Percentiles rank a stretch among this genome's conserved stretches.
Evolutionary conservation across 192 early-diverging fungal species (phyloP).

Genomic region (Umbelopsis vinacea): DNA sequence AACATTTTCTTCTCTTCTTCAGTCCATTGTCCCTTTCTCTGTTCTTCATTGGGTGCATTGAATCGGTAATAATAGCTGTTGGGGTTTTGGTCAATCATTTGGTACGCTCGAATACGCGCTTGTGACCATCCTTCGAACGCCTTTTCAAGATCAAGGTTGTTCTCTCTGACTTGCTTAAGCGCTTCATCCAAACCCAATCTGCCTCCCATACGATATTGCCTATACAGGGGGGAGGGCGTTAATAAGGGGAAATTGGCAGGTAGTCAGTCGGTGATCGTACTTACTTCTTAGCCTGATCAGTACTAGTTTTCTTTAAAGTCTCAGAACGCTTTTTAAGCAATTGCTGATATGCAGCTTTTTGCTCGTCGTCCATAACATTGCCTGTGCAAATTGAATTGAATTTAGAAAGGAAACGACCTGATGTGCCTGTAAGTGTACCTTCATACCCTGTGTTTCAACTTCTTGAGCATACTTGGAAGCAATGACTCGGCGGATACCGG

Average conservation of each 20-base stretch:
- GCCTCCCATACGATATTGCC: conserved; percentile 75
- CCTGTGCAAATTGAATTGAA: conserved; percentile 1
- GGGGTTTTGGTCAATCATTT: conserved; percentile 92
- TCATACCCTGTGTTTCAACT: conserved; percentile 44
- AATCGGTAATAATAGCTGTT: conserved; percentile 99
- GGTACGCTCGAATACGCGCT: conserved; percentile 91
- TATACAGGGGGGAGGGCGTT: conserved; percentile 4
- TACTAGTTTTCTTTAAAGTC: conserved; percentile 81
- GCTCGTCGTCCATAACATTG: conserved; percentile 76
- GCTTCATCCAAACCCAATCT: conserved; percentile 88
- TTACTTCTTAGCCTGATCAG: conserved; percentile 74
- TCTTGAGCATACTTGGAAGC: conserved; percentile 65
- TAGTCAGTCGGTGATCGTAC: not conserved
- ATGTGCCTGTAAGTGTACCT: not conserved
- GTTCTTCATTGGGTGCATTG: conserved; percentile 95
- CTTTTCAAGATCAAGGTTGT: conserved; percentile 75
- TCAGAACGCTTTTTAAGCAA: conserved; percentile 82
- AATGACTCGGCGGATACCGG: conserved; percentile 69
- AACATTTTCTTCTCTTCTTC: conserved; percentile 86
- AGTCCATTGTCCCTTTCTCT: conserved; percentile 91
- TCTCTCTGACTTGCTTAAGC: conserved; percentile 83
- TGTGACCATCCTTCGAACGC: conserved; percentile 97
- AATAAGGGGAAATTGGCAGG: not conserved
- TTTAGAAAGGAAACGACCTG: no score
- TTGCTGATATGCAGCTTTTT: conserved; percentile 86